A percentile compares a stretch with the other conserved stretches of the same genome.
These are phyloP conservation scores for Colletotrichum spaethianum DNA, from an alignment of 2,329 filamentous ascomycete genomes.

Conservation along the genomic window DNA sequence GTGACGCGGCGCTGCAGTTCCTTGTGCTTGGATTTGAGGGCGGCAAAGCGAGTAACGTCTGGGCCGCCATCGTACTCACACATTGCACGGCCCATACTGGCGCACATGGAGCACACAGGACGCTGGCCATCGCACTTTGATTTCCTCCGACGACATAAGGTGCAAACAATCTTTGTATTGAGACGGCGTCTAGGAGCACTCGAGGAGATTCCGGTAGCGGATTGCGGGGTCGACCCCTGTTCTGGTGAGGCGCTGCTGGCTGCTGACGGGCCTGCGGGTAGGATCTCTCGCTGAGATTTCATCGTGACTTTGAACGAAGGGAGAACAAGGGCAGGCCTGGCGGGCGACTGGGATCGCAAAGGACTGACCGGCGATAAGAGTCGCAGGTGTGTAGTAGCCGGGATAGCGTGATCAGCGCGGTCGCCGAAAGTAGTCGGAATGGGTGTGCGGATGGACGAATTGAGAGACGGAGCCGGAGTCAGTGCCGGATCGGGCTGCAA, in stretches of 20 bases:
- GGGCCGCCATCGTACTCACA: conserved; percentile 40
- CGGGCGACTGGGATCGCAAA: not conserved
- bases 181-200: conserved; percentile 26
- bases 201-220: not conserved
- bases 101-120: conserved; percentile 40
- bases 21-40: conserved; percentile 32
- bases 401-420: conserved; percentile 20
- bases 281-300: conserved; percentile 39
- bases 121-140: conserved; percentile 39
- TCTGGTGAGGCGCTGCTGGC: conserved; percentile 24
- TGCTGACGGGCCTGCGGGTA: conserved; percentile 31
- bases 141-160: conserved; percentile 32
- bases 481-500: conserved; percentile 25
- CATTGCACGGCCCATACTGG: conserved; percentile 23
- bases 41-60: conserved; percentile 33
- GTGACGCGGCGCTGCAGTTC: conserved; percentile 25
- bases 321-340: conserved; percentile 22
- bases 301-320: conserved; percentile 19
- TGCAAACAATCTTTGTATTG: conserved; percentile 38
- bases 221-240: conserved; percentile 32
- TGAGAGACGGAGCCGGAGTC: not conserved
- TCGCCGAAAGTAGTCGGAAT: conserved; percentile 15
- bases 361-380: conserved; percentile 4
- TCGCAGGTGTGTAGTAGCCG: conserved; percentile 29
- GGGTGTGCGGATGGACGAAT: conserved; percentile 29